Conservation (phyloP, 2,329 filamentous ascomycete species). For the Ascochyta pisi region DNA sequence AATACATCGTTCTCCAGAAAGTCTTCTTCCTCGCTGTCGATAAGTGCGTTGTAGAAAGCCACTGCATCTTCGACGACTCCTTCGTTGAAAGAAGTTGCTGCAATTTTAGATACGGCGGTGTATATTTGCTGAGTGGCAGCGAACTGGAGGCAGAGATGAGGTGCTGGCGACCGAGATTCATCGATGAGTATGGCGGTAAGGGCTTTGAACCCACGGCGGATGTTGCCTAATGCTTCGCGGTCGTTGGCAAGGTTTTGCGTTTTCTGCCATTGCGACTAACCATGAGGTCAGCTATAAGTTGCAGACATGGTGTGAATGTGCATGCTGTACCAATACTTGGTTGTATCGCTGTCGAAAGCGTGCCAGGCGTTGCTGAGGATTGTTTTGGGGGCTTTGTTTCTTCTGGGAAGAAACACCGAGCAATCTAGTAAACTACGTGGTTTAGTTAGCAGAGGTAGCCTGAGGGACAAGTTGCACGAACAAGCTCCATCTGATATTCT, state of each 20-base stretch:
- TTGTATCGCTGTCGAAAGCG: slow-evolving; percentile 69
- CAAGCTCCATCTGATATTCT: slow-evolving; percentile 36
- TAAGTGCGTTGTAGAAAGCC: slow-evolving; percentile 85
- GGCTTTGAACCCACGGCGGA: slow-evolving; percentile 62
- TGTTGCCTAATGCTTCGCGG: slow-evolving; percentile 57
- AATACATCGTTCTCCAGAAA: slow-evolving; percentile 89
- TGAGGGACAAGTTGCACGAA: slow-evolving; percentile 13
- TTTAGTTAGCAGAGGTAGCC: slow-evolving; percentile 23
- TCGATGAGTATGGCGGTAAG: slow-evolving; percentile 77
- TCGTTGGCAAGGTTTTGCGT: slow-evolving; percentile 60
- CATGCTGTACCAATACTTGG: slow-evolving; percentile 57
- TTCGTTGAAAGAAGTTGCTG: slow-evolving; percentile 82
- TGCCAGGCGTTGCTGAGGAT: slow-evolving; percentile 65
- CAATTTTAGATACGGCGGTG: slow-evolving; percentile 86
- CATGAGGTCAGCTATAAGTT: slow-evolving; percentile 18
- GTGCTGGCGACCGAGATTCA: slow-evolving; percentile 85
- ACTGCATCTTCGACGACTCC: slow-evolving; percentile 85
- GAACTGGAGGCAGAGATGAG: slow-evolving; percentile 90
- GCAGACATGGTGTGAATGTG: not conserved
- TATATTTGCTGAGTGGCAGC: slow-evolving; percentile 88
- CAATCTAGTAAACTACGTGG: slow-evolving; percentile 64
- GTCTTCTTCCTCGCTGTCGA: slow-evolving; percentile 95
- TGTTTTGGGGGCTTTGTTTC: slow-evolving; percentile 58
- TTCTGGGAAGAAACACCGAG: slow-evolving; percentile 63
- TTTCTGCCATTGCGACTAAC: slow-evolving; percentile 67